Conservation (phyloP, 179 eudicot genomes). For the Heliamphora pulchella region DNA sequence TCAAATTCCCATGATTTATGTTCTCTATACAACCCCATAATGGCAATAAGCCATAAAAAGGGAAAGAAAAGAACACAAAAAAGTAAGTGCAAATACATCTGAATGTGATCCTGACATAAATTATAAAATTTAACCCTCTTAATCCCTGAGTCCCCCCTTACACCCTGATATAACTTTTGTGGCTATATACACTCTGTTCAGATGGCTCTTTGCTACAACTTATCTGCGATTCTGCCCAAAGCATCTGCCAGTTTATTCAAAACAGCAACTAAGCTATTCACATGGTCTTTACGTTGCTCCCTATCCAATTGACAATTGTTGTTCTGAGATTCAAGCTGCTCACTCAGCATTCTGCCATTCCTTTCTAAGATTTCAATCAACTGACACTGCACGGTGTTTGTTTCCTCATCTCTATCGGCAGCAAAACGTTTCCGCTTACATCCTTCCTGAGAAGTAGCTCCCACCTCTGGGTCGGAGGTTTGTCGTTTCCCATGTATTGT, state of each 20-base stretch:
- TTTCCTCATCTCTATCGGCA: slow-evolving; percentile 30
- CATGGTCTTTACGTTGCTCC: slow-evolving; percentile 61
- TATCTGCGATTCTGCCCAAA: slow-evolving; percentile 75
- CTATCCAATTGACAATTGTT: slow-evolving; percentile 49
- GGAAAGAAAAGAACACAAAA: not conserved
- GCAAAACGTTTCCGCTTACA: slow-evolving; percentile 43
- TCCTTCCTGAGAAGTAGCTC: slow-evolving; percentile 38
- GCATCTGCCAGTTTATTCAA: slow-evolving; percentile 78
- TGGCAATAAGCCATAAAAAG: slow-evolving; percentile 3
- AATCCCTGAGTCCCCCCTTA: slow-evolving; percentile 9
- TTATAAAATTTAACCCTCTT: not conserved
- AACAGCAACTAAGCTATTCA: slow-evolving; percentile 51
- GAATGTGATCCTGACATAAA: not conserved
- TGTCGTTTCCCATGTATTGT: slow-evolving; percentile 30
- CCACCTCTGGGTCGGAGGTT: slow-evolving; percentile 29
- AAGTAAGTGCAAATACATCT: not conserved
- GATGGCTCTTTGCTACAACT: slow-evolving; percentile 35
- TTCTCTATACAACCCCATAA: slow-evolving; percentile 1
- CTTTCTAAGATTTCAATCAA: slow-evolving; percentile 53
- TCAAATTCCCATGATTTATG: slow-evolving; percentile 14
- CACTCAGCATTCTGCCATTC: slow-evolving; percentile 51
- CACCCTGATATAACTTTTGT: not conserved
- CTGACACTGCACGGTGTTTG: slow-evolving; percentile 29
- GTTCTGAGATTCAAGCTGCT: slow-evolving; percentile 70
- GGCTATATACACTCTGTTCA: slow-evolving; percentile 23